Conservation (phyloP, 345 rosid genomes). For the Brassica juncea region DNA sequence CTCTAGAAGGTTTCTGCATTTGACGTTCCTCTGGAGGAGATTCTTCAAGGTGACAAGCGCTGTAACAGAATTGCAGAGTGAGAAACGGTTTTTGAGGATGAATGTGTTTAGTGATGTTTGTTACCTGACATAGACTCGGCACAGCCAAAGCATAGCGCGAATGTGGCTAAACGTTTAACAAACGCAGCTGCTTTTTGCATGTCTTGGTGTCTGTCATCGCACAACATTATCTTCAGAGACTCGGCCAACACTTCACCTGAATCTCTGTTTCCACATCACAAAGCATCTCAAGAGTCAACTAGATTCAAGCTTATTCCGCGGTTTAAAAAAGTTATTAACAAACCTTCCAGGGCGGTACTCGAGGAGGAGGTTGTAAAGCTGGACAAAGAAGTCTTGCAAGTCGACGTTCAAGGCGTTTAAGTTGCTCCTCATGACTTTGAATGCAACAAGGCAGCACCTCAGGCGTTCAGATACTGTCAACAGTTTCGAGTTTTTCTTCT, state of each 20-base stretch:
- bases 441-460: conserved; percentile 88
- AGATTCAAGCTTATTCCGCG: background rate
- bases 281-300: background rate
- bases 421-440: conserved; percentile 92
- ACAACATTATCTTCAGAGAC: conserved; percentile 90
- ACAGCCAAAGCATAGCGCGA: conserved; percentile 74
- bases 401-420: conserved; percentile 95
- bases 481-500: conserved; percentile 42
- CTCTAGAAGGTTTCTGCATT: conserved; percentile 88
- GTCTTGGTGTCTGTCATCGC: conserved; percentile 93
- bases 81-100: background rate
- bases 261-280: conserved; percentile 56
- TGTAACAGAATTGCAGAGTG: conserved; percentile 35
- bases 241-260: conserved; percentile 82
- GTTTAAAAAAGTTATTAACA: conserved; percentile 19
- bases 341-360: conserved; percentile 98
- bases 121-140: conserved; percentile 93
- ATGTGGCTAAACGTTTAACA: conserved; percentile 85
- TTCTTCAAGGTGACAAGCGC: conserved; percentile 80
- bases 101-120: background rate
- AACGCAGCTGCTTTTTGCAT: conserved; percentile 99
- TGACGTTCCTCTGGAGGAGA: conserved; percentile 81
- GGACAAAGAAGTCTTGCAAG: conserved; percentile 86
- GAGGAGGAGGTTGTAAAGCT: conserved; percentile 82
- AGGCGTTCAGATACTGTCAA: conserved; percentile 78